phyloP scores from a whole-genome alignment of 805 yeast genomes.

The Candida chilensis region DNA sequence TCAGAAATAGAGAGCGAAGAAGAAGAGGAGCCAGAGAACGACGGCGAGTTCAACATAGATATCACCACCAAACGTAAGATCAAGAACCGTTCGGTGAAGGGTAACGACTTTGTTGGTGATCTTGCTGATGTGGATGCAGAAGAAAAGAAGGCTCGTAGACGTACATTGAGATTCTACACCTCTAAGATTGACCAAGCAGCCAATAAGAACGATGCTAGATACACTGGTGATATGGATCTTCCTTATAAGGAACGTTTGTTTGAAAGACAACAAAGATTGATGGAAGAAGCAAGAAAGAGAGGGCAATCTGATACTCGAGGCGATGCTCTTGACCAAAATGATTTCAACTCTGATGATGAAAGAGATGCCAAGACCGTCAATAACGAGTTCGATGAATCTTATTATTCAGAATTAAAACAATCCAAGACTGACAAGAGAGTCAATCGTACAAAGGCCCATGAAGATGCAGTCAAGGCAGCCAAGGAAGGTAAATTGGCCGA shows the following conservation, averaged over 20 bases:
- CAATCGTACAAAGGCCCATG: slow-evolving; percentile 55
- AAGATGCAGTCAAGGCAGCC: slow-evolving; percentile 66
- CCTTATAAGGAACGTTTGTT: slow-evolving; percentile 87
- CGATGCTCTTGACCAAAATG: slow-evolving; percentile 46
- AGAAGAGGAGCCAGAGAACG: slow-evolving; percentile 10
- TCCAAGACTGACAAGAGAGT: slow-evolving; percentile 38
- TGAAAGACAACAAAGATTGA: slow-evolving; percentile 81
- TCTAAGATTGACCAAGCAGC: slow-evolving; percentile 89
- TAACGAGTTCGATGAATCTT: slow-evolving; percentile 40
- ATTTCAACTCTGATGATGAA: slow-evolving; percentile 39
- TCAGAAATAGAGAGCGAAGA: slow-evolving; percentile 11
- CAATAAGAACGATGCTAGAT: slow-evolving; percentile 47
- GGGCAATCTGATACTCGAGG: slow-evolving; percentile 54
- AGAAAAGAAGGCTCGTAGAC: slow-evolving; percentile 74
- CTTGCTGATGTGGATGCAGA: slow-evolving; percentile 79
- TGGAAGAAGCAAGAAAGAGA: slow-evolving; percentile 83
- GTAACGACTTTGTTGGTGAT: slow-evolving; percentile 51
- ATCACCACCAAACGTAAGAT: slow-evolving; percentile 43
- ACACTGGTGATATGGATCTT: slow-evolving; percentile 79
- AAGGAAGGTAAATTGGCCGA: slow-evolving; percentile 79
- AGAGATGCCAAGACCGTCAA: slow-evolving; percentile 26
- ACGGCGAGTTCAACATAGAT: slow-evolving; percentile 38
- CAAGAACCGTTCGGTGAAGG: slow-evolving; percentile 18
- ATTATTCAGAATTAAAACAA: slow-evolving; percentile 47
- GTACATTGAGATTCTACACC: slow-evolving; percentile 88